Evolutionary conservation across 495 filamentous ascomycete genomes (phyloP), one percentile per base, ranked within the genome.

Genomic region (Talaromyces liani): DNA sequence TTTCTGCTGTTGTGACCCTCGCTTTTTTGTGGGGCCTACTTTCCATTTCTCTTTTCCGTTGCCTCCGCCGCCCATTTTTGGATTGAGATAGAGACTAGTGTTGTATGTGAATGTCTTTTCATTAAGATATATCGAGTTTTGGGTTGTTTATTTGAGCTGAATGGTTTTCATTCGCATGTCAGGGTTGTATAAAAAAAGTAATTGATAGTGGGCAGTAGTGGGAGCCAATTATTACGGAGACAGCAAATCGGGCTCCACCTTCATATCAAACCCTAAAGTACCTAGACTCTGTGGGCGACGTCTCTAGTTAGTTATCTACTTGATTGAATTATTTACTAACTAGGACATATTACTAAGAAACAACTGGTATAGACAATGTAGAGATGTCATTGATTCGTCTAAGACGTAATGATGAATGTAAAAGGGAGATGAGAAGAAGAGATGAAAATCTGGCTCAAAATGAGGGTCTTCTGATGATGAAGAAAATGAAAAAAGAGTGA

Each of bases 1-100:
- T 29, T 31, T 18, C 34, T 66, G 65, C 27, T 27, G 27, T n/a
- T 63, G 65, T 53, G 65, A 63, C 18, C 29, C 53, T 36, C 51
- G 60, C 61, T 63, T 66, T 64, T 54, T 33, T 7, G 24, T 25
- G 2, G 56, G 56, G 4, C 12, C 20, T 58, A 25, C 27, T 36
- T 58, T 58, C 14, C 31, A 25, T 22, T 58, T 58, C 14, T 25
- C 14, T 36, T 58, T 58, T 33, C 56, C 31, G 56, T 16, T 33
- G 29, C 24, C 10, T 58, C 27, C 56, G 14, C 10, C 31, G 54
- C 27, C 27, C 54, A 27, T 57, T 57, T n/a, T 33, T 2, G 7
- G 18, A 54, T 22, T 0, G 1, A 24, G 18, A 20, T 25, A 36
- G 33, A 36, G 33, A 12, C 10, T 16, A 39, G 36, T 14, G 10